Base-by-base conservation (phyloP, 345 rosid species). In the Boechera retrofracta region DNA sequence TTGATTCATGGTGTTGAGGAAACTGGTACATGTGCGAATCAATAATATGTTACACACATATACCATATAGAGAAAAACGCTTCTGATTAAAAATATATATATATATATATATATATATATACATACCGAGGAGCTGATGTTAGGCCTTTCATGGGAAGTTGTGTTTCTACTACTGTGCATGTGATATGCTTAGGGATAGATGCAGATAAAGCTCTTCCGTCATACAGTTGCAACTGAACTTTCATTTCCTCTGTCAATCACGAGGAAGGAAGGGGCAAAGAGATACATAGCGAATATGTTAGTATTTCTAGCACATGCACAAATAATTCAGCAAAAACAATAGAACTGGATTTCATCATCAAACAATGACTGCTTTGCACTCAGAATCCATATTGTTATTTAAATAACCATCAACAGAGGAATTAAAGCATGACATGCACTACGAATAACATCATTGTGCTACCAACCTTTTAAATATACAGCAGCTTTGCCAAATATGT, bases 171-270 rank as follows among this genome's bases (percentile, higher is more conserved):
- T 62, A 92, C 87, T 67, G 75, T 83, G 87, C 93, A 92, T 57
- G 88, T 86, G 35, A 90, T 86, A 60, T 87, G 93, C 82, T 86
- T 92, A 45, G 98, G 98, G 74, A 94, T 71, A 53, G 92, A 83
- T 72, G 86, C 98, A 57, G 88, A 82, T 78, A 94, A 83, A 55
- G 97, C 87, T 73, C 84, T 85, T 75, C 88, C 98, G 73, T 89
- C 92, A 77, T 77, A 92, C 64, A 94, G 76, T 77, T 91, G 91
- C 82, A 92, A 57, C 62, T 74, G 77, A 70, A 92, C 92, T 77
- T 75, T 87, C 97, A 92, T 90, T 77, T 87, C 98, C 87, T 92
- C 98, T 94, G 91, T 72, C 57, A 71, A 79, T 59, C 73, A 82
- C 13, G 28, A 9, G 0, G n/a, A 29, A 67, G 29, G n/a, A 65